Evolutionary conservation across 805 yeast species (phyloP), one percentile per base, ranked within the genome.

Genomic region (Wickerhamiella sergipiensis): DNA sequence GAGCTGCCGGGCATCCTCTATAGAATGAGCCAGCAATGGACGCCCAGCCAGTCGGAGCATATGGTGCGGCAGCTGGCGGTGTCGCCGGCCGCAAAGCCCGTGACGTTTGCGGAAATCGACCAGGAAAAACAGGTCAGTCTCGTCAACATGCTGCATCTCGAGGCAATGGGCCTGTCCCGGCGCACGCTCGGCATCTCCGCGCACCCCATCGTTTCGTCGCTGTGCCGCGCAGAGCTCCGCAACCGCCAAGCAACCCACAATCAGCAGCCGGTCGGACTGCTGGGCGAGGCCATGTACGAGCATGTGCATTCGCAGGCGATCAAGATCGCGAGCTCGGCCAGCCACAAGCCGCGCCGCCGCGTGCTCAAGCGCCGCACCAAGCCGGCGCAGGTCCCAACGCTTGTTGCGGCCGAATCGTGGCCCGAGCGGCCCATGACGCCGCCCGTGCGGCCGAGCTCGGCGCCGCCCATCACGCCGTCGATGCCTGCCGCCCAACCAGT

Each of bases 1-100:
- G 83, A 86, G 49, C 72, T 87, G 50, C 95, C 95, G 1, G 79
- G 86, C 10, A 78, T 86, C 45, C 72, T 87, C 49, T 89, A 87
- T 66, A 78, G 82, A 59, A 73, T 85, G 52, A 79, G 87, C 36
- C 78, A 83, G 59, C 78, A 76, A 57, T 87, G 80, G 72, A 75
- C 81, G 2, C 67, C 72, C 15, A 66, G 69, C 29, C 59, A 58
- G 42, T 47, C 47, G n/a, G 50, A 50, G 43, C 46, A 39, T 43
- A n/a, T 17, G 13, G 49, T 9, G 19, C 46, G 36, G 40, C 36
- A 29, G 23, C 39, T 15, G 36, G 42, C 15, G 43, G 36, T 8
- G 19, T 40, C 52, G 1, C 23, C 51, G 9, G 51, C 44, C n/a
- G 42, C 26, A 1, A 71, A 67, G 60, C 73, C 71, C 50, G 67